Evolutionary conservation across 495 filamentous ascomycete genomes (phyloP).

Genomic region (Daldinia vernicosa): DNA sequence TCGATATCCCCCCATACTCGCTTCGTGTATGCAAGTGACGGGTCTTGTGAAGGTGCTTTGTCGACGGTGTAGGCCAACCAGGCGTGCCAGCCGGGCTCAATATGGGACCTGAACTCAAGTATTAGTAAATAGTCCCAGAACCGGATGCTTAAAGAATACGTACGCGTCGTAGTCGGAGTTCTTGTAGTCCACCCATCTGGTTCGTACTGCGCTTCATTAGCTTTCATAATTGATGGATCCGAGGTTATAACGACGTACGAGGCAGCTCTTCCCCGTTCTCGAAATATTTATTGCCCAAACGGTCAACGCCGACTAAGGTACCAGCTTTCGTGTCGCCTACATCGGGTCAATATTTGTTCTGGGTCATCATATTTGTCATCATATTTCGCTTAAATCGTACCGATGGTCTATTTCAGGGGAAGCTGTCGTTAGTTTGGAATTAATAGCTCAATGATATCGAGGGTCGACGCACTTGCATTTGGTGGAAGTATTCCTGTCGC

Average conservation of each 20-base stretch:
- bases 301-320: constrained; percentile 82
- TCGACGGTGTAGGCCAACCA: constrained; percentile 97
- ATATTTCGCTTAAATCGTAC: constrained; percentile 51
- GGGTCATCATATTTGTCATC: not conserved
- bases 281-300: constrained; percentile 96
- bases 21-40: constrained; percentile 68
- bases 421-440: constrained; percentile 43
- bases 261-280: constrained; percentile 97
- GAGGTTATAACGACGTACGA: constrained; percentile 61
- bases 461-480: constrained; percentile 80
- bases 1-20: constrained; percentile 76
- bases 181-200: constrained; percentile 98
- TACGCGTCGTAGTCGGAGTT: constrained; percentile 85
- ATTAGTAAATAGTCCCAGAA: constrained; percentile 22
- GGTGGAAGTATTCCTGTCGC: constrained; percentile 82
- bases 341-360: constrained; percentile 47
- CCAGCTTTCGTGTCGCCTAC: constrained; percentile 97
- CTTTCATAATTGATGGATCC: not conserved
- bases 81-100: constrained; percentile 98
- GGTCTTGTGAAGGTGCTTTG: constrained; percentile 81
- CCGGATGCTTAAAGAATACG: constrained; percentile 36
- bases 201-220: constrained; percentile 73
- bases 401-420: constrained; percentile 67
- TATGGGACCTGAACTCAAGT: constrained; percentile 65
- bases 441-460: constrained; percentile 16